These are phyloP conservation scores for Sporothrix sp. DNA, from an alignment of 2,329 filamentous ascomycete genomes.

Conservation along the genomic window DNA sequence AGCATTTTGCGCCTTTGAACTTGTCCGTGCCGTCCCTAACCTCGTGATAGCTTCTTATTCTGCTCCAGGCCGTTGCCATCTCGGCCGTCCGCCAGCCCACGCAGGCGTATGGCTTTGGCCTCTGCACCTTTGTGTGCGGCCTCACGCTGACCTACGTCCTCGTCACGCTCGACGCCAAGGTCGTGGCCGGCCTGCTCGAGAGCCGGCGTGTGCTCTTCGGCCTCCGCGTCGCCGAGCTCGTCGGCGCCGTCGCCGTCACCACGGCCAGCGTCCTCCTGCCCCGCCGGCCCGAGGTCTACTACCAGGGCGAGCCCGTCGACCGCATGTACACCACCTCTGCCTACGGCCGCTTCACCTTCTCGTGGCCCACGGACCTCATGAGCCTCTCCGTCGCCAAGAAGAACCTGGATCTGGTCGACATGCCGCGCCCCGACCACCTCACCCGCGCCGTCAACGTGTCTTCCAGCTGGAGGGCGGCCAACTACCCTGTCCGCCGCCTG, in stretches of 20 bases:
- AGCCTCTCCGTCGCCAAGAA: conserved; percentile 45
- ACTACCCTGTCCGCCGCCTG: conserved; percentile 38
- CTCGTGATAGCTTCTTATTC: conserved; percentile 35
- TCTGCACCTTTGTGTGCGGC: conserved; percentile 41
- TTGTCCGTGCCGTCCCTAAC: neutral
- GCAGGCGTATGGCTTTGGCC: conserved; percentile 42
- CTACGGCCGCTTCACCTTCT: conserved; percentile 53
- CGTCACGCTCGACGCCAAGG: conserved; percentile 35
- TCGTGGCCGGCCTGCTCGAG: conserved; percentile 28
- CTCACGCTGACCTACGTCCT: conserved; percentile 34
- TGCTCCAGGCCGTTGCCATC: conserved; percentile 42
- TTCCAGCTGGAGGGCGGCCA: conserved; percentile 38
- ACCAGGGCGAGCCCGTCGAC: conserved; percentile 51
- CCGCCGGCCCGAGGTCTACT: conserved; percentile 57
- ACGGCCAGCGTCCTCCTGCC: conserved; percentile 47
- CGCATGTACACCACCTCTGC: conserved; percentile 51
- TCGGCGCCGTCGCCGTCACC: conserved; percentile 34
- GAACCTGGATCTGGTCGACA: conserved; percentile 50
- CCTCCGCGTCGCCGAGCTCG: conserved; percentile 40
- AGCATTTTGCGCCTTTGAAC: conserved; percentile 23
- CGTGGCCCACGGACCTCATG: conserved; percentile 52
- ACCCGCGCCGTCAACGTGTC: conserved; percentile 43
- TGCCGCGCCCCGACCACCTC: conserved; percentile 50
- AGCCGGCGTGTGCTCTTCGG: conserved; percentile 28
- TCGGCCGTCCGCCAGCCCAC: conserved; percentile 41